A percentile compares a stretch with the other conserved stretches of the same genome.
Evolutionary conservation across 1,284 basidiomycete species (phyloP).

Genomic region (Boletellus deceptivus): DNA sequence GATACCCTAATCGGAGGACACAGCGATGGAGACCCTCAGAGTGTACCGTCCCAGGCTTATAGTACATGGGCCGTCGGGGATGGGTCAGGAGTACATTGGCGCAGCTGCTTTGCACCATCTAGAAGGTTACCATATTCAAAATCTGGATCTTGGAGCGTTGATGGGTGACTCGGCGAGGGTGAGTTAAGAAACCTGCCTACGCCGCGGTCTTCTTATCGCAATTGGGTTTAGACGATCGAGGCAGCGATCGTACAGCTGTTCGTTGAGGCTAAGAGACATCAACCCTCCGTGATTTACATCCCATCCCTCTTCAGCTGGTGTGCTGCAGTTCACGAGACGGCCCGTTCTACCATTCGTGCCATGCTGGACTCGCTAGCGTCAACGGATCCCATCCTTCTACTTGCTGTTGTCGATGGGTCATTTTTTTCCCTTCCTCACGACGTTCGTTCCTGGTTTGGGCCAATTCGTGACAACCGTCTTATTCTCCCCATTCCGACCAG

Average conservation of each 20-base stretch:
- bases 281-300: conserved; percentile 94
- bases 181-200: conserved; percentile 23
- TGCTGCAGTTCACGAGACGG: conserved; percentile 78
- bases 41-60: conserved; percentile 90
- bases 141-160: conserved; percentile 85
- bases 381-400: conserved; percentile 88
- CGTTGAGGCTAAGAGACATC: conserved; percentile 95
- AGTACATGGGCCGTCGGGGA: conserved; percentile 79
- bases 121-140: conserved; percentile 96
- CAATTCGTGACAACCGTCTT: conserved; percentile 73
- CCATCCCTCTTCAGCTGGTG: conserved; percentile 90
- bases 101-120: conserved; percentile 90
- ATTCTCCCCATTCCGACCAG: conserved; percentile 52
- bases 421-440: conserved; percentile 76
- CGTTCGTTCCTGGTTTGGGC: conserved; percentile 91
- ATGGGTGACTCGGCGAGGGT: conserved; percentile 90
- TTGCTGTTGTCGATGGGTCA: conserved; percentile 84
- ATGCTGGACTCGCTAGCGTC: conserved; percentile 90
- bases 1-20: conserved; percentile 7
- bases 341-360: conserved; percentile 82
- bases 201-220: conserved; percentile 1
- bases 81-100: conserved; percentile 91
- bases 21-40: conserved; percentile 89
- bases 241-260: conserved; percentile 96
- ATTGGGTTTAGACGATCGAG: conserved; percentile 69